Base-by-base conservation (phyloP, 1,284 basidiomycete genomes). In the Ganoderma multipileum region DNA sequence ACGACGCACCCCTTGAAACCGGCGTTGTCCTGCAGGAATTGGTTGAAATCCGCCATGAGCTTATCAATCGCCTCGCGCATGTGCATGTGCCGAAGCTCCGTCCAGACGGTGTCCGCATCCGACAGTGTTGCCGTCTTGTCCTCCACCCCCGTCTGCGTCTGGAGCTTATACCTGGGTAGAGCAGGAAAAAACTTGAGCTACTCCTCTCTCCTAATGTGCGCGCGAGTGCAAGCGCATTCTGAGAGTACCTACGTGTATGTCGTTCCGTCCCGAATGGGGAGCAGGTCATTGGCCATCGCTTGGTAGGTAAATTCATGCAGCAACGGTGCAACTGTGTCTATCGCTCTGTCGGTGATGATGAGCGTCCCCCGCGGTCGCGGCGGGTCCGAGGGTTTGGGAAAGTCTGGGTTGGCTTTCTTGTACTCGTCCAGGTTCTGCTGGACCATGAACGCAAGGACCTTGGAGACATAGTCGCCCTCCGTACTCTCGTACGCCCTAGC, bases 301-400 rank as follows among this genome's bases (percentile, higher is more conserved):
- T 99, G 98, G 79, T 99, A 99, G 50, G 96, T 98, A 78, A 99
- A 99, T 77, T 99, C 98, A 79, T 99, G 98, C 57, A 99, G 80
- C 72, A 99, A 88, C 0, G 98, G 97, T 0, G 95, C 93, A 20
- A 93, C 80, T 70, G 92, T 91, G 81, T 99, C 98, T 93, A 99
- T 96, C 2, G 96, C 89, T 20, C 98, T 90, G 80, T 99, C 98
- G 1, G 97, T 97, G 72, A 99, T 93, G 76, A 99, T 89, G 42
- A 99, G 82, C 16, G 95, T 93, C 9, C 88, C 90, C 65, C 93
- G 89, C n/a, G 92, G 92, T 68, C 95, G 85, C 16, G 85, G 82
- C 1, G 87, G 81, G 71, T 95, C 94, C 38, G 72, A 67, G 44
- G 86, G 80, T 85, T 93, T 92, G 88, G 92, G 94, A 75, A 95